Base-by-base conservation (phyloP, 2,329 filamentous ascomycete genomes). In the Epichloe sibirici region DNA sequence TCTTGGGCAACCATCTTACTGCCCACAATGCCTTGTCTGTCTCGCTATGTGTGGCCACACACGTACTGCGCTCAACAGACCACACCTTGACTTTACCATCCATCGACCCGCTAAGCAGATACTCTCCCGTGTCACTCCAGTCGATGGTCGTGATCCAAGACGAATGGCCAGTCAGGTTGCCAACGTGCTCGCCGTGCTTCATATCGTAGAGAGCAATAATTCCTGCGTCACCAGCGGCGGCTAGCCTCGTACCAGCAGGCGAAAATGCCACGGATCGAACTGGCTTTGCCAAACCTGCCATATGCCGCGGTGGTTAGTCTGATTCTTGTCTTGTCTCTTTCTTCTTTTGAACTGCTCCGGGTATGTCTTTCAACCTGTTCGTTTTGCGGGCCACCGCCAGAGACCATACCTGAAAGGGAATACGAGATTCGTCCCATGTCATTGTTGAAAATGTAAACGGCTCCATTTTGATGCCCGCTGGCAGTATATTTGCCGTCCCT, bases 31-130 rank as follows among this genome's bases (percentile, higher is more conserved):
- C 79, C 69, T 87, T 86, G 57, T 91, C 90, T 5, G 88, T 90
- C 71, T 97, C 90, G 53, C 85, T 90, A 65, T 95, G 89, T 9
- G 93, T 98, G 12, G 91, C 90, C 45, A 98, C 93, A 65, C 93
- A 97, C 4, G 77, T 76, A 53, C 82, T 79, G 37, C 83, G 80
- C 61, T 95, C 90, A 54, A 96, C 80, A 34, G 88, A 91, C 93
- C 93, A 98, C 34, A 97, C 87, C 69, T 95, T 96, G 55, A 87
- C 88, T 68, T 95, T 96, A 39, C 93, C 91, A 64, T 97, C 90
- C 66, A 94, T 89, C 1, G 86, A 83, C 47, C 89, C 88, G 63
- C 86, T 94, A 3, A 97, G 75, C 12, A 98, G 73, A 66, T 88
- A 95, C 69, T 97, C 91, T 47, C 93, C 93, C 4, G 87, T 94